phyloP scores from a whole-genome alignment of 129 eudicot species.

The Tagetes erecta region DNA sequence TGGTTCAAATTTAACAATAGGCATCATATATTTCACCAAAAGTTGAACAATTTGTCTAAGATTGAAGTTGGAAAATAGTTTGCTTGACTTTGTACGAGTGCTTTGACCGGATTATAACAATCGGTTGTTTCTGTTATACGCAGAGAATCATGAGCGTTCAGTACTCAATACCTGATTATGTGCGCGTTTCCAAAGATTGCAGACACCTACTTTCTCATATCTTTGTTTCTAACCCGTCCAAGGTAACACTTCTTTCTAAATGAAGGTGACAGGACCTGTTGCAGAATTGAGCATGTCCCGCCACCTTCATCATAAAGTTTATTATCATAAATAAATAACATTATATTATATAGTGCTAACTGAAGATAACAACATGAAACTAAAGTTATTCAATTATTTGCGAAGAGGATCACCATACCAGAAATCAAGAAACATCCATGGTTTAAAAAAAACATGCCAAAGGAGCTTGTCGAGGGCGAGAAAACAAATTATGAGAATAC shows the following conservation, averaged over 20 bases:
- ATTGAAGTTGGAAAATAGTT: not conserved
- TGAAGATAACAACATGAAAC: not conserved
- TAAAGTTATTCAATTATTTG: constrained; percentile 14
- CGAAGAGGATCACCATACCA: constrained; percentile 58
- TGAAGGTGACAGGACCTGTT: not conserved
- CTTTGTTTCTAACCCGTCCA: constrained; percentile 63
- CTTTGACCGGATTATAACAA: constrained; percentile 12
- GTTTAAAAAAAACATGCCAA: constrained; percentile 58
- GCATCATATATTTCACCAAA: constrained; percentile 1
- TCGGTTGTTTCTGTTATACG: not conserved
- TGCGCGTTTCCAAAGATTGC: constrained; percentile 58
- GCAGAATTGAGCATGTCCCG: not conserved
- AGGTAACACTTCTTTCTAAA: constrained; percentile 42
- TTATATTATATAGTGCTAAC: not conserved
- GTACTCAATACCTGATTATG: constrained; percentile 73
- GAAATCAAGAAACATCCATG: constrained; percentile 73
- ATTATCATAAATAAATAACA: not conserved
- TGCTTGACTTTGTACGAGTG: constrained; percentile 14
- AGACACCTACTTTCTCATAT: constrained; percentile 63
- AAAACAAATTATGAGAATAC: constrained; percentile 42
- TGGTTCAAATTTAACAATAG: not conserved
- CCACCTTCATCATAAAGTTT: not conserved
- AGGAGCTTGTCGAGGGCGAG: constrained; percentile 59
- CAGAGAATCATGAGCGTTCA: constrained; percentile 76
- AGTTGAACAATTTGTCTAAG: not conserved